Base-by-base conservation (phyloP, 1,284 basidiomycete genomes). In the Cutaneotrichosporon daszewskae region DNA sequence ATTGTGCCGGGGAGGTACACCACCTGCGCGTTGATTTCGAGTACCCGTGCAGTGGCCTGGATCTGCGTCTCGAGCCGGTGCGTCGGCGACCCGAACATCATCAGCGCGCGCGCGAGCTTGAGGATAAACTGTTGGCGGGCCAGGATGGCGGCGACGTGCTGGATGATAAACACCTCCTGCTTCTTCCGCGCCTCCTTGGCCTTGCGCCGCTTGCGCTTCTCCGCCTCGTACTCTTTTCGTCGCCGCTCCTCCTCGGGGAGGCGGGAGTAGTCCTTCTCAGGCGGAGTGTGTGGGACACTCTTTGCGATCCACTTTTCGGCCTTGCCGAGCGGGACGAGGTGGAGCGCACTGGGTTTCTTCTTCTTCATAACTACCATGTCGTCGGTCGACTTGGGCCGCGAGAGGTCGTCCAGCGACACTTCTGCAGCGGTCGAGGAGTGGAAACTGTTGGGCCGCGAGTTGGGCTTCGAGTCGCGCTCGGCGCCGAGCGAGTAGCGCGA, bases 21-120 rank as follows among this genome's bases (percentile, higher is more conserved):
- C 71, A 86, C 85, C 53, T 82, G 85, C 53, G 87, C 77, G 60
- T 84, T 79, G 57, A 92, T 77, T 58, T 92, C 88, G 33, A 95
- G 78, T 16, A 92, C 87, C 5, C 79, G 79, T 12, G 84, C 88
- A 4, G 89, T 90, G 20, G 84, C 81, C 66, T 85, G 83, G 55
- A 94, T 84, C 67, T 92, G 89, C 6, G 86, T 79, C 62, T 85
- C 86, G 34, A 94, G 77, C 35, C 89, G 82, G 68, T 94, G 88
- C 2, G 83, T 82, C n/a, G 90, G 89, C 3, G 83, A 86, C 29
- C 88, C 88, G 56, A 91, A 94, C 87, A 91, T 91, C 87, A 94
- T 92, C 75, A 95, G 79, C 8, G 87, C 83, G 34, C 89, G 79
- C 14, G 85, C 79, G 29, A 94, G 79, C 74, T 94, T 94, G 65